Base-by-base conservation (phyloP, 768 basidiomycete species). In the Panaeolus papilionaceus region DNA sequence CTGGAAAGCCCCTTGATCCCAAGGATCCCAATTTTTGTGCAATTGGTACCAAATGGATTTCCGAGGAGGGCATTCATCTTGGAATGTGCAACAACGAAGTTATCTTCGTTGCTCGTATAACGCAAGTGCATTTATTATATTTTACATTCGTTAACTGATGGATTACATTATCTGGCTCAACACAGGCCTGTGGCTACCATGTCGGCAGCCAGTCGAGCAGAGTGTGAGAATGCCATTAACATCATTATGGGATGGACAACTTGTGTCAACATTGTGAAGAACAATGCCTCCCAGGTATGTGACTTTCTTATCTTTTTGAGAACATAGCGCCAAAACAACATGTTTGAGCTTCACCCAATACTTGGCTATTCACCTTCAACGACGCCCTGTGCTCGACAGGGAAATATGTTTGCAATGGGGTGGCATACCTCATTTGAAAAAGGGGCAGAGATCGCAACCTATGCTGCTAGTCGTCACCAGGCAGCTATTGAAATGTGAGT, bases 211-310 rank as follows among this genome's bases (percentile, higher is more conserved):
- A 5, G n/a, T 16, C 9, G 44, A 10, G 5, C 12, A 5, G 16
- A 45, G 5, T 14, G 5, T 45, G 44, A 45, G 16, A n/a, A 45
- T 16, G 44, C 65, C 10, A 39, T 66, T 42, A 8, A 47, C 4
- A 45, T 33, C 5, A 61, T 66, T 18, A 66, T 66, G 66, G 40
- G 40, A 28, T 66, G 66, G 66, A 62, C 61, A 5, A 38, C 38
- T 2, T 9, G 42, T 20, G 61, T 66, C 12, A 42, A 42, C 4
- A 1, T 18, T 26, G 44, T 62, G 39, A 26, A 44, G 38, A 66
- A 62, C 12, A 66, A 62, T 47, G 66, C 23, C 23, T 66, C 66
- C 37, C 61, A 66, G 16, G 44, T 45, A 3, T 45, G 44, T 45
- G 3, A 6, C 16, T 39, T 12, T 39, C 7, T 39, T 39, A 8